These are phyloP conservation scores for Fusarium xylarioides DNA, from an alignment of 2,329 filamentous ascomycete species.

Conservation along the genomic window DNA sequence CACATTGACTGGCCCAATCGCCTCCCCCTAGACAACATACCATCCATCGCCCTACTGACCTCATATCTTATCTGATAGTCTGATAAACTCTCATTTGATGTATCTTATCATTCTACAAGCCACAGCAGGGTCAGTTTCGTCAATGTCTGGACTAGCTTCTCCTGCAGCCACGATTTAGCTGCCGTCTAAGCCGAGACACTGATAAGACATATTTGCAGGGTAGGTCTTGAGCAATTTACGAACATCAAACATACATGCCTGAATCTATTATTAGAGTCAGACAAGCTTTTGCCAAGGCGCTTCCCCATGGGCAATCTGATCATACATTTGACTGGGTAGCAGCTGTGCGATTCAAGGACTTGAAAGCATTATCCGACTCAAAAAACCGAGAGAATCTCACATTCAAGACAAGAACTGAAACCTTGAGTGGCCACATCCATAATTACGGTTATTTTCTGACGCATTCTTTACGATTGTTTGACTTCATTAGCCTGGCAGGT, in stretches of 20 bases:
- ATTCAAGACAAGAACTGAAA: too few species aligned
- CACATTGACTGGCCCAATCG: accelerated
- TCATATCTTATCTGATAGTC: not conserved
- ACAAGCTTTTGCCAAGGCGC: not conserved
- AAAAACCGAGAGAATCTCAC: too few species aligned
- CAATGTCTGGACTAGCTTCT: not conserved
- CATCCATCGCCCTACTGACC: not conserved
- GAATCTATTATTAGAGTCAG: not conserved
- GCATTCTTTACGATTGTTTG: too few species aligned
- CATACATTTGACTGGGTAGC: too few species aligned
- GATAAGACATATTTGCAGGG: not conserved
- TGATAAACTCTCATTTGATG: accelerated
- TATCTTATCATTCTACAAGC: not conserved
- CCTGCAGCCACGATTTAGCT: not conserved
- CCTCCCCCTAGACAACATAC: not conserved
- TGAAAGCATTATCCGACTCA: too few species aligned
- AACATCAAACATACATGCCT: too few species aligned
- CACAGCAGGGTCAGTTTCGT: not conserved
- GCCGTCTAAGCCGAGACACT: not conserved
- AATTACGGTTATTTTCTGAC: too few species aligned
- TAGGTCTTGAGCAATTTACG: not conserved
- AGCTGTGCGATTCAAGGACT: too few species aligned
- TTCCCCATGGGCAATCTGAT: not conserved
- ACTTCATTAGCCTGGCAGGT: too few species aligned
- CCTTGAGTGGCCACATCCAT: too few species aligned